Base-by-base conservation (phyloP, 331 rosid genomes). In the Erythrophleum ivorense region DNA sequence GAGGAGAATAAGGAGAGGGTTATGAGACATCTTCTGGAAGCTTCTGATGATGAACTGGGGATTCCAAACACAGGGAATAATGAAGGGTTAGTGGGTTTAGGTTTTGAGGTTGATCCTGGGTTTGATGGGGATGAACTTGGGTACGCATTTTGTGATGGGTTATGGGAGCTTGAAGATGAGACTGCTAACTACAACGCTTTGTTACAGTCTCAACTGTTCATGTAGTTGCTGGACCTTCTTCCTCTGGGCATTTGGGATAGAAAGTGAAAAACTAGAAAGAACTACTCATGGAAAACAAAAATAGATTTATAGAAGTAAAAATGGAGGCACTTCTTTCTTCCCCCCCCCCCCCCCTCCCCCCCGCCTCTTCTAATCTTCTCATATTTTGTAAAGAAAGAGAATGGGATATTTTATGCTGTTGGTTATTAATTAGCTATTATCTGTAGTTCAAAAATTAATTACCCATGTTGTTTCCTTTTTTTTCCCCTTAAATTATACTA, bases 41-140 rank as follows among this genome's bases (percentile, higher is more conserved):
- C 98, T 75, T 92, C 98, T 0, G 98, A 94, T 63, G 98, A 94
- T 50, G 97, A 94, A 79, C 94, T 94, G 11, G 98, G 98, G 83
- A 89, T 94, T 57, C 98, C 98, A 29, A 86, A 71, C 11, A 71
- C 60, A 13, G 89, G 84, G 0, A 71, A 21, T 52, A 15, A 52
- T 16, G 3, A 52, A 12, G 58, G 58, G 58, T 0, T 13, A 0
- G 75, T 53, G 54, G 54, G 65, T 34, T 62, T 78, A 12, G 83
- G 66, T 1, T 79, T 55, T 50, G 88, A 33, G 16, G 78, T 57
- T 1, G 79, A 62, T 8, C 89, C 78, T 33, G 79, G 82, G 3
- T 79, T 76, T 2, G 62, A 81, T 65, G 41, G 6, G 6, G 41
- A 38, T 38, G 41, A 6, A 38, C 4, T 3, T 38, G 90, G 76